Evolutionary conservation across 495 filamentous ascomycete species (phyloP), one percentile per base, ranked within the genome.

Genomic region (Podospora pseudopauciseta): DNA sequence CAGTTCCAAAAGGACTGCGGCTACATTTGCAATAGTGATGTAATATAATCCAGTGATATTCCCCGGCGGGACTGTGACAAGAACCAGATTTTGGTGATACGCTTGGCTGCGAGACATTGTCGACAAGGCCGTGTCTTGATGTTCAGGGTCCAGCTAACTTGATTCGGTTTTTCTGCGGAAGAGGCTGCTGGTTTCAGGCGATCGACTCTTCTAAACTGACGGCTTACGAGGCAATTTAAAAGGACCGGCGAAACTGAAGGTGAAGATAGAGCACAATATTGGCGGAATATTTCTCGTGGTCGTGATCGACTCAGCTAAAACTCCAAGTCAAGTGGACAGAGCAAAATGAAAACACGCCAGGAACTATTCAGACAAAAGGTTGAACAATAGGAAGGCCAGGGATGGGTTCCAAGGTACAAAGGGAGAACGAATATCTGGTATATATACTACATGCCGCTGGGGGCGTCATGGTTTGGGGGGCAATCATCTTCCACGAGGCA

Each of bases 21-120:
- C 9, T 68, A 75, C 73, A 53, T 71, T 71, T 30, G 60, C 71
- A 28, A 75, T 64, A 23, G 66, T 39, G 63, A 75, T 71, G 63
- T 73, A 75, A 60, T 73, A 75, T 23, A 73, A 16, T 4, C 71
- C 71, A 3, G 73, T 73, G 28, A 65, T 63, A 23, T 15, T 49
- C 23, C 71, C 73, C 13, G 69, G 67, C 18, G 30, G 26, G n/a
- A 73, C 73, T 4, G 34, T 65, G n/a, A 65, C 67, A 6, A 66
- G 23, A 7, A n/a, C 20, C 30, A 71, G n/a, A 26, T 64, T 67
- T 15, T 26, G 66, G 30, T 27, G 49, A 18, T 53, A 16, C 3
- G 57, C 60, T 5, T 67, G 59, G 32, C 62, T 63, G 11, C 63
- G 67, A 65, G 58, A 32, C 67, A 68, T 71, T 4, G 18, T 67